These are phyloP conservation scores for Nitzschia sp. DNA, from an alignment of 108 stramenopile genomes.

Conservation along the genomic window DNA sequence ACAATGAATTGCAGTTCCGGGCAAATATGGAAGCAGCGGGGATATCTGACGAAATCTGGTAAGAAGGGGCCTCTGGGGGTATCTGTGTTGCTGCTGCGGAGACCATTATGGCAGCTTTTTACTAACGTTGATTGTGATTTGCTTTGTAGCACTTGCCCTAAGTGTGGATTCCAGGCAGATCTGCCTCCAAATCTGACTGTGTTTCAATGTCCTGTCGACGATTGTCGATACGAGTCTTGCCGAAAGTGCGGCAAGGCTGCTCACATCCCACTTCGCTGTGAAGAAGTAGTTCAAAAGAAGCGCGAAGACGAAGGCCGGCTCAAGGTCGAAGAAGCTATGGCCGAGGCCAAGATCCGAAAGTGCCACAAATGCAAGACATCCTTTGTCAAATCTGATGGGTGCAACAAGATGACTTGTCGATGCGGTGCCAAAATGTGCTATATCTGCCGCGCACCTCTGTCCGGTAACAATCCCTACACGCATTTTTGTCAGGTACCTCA, in stretches of 20 bases:
- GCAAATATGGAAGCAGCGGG: slow-evolving; percentile 56
- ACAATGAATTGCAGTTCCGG: slow-evolving; percentile 68
- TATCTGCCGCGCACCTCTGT: slow-evolving; percentile 68
- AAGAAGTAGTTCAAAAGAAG: slow-evolving; percentile 68
- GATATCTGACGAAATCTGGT: slow-evolving; percentile 43
- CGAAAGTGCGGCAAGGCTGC: slow-evolving; percentile 75
- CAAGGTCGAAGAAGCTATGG: slow-evolving; percentile 88
- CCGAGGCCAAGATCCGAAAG: slow-evolving; percentile 70
- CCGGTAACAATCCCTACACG: slow-evolving; percentile 50
- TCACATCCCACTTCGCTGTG: slow-evolving; percentile 77
- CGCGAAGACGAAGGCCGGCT: slow-evolving; percentile 66
- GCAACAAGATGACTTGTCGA: slow-evolving; percentile 88
- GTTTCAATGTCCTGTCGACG: slow-evolving; percentile 61
- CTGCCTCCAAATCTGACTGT: slow-evolving; percentile 46
- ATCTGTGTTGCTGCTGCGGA: neutral
- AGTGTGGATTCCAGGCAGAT: slow-evolving; percentile 78
- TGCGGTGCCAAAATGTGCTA: slow-evolving; percentile 82
- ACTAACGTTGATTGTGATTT: neutral
- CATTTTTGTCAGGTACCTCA: slow-evolving; percentile 86
- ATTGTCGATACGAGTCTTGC: slow-evolving; percentile 79
- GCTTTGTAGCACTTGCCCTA: slow-evolving; percentile 56
- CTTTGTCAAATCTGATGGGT: slow-evolving; percentile 73
- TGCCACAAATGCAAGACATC: slow-evolving; percentile 81
- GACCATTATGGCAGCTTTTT: neutral
- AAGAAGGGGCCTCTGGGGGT: neutral